Evolutionary conservation across 2,329 filamentous ascomycete species (phyloP).

Genomic region (Aspergillus ibericus): DNA sequence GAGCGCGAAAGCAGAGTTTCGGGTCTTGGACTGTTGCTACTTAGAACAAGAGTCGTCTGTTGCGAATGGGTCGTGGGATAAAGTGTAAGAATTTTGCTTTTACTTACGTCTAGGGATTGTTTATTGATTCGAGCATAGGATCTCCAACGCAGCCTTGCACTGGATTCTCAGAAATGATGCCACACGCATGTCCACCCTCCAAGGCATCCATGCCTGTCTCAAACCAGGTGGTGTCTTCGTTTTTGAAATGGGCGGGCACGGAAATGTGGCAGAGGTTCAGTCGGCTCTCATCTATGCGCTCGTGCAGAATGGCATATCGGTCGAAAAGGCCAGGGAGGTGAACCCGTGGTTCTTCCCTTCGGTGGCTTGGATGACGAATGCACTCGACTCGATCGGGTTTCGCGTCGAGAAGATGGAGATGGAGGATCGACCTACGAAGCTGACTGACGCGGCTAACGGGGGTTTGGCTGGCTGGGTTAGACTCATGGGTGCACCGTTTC

Average conservation of each 20-base stretch:
- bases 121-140: no score
- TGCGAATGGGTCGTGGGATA: conserved; percentile 43
- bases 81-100: no score
- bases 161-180: conserved; percentile 59
- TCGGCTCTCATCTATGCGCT: conserved; percentile 58
- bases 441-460: conserved; percentile 45
- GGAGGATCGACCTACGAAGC: conserved; percentile 64
- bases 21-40: conserved; percentile 37
- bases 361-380: conserved; percentile 55
- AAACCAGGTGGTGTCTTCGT: conserved; percentile 59
- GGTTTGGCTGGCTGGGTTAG: conserved; percentile 67
- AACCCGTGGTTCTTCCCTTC: conserved; percentile 74
- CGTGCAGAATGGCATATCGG: conserved; percentile 50
- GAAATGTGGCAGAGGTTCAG: conserved; percentile 65
- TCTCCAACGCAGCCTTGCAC: conserved; percentile 67
- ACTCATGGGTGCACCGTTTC: conserved; percentile 61
- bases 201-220: conserved; percentile 53
- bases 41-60: conserved; percentile 29
- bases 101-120: no score
- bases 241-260: conserved; percentile 72
- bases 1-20: conserved; percentile 26
- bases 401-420: conserved; percentile 56
- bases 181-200: conserved; percentile 55
- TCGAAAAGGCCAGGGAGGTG: conserved; percentile 50
- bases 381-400: conserved; percentile 44